Conservation (phyloP, 257 asterid genomes). For the Capsicum rhomboideum region DNA sequence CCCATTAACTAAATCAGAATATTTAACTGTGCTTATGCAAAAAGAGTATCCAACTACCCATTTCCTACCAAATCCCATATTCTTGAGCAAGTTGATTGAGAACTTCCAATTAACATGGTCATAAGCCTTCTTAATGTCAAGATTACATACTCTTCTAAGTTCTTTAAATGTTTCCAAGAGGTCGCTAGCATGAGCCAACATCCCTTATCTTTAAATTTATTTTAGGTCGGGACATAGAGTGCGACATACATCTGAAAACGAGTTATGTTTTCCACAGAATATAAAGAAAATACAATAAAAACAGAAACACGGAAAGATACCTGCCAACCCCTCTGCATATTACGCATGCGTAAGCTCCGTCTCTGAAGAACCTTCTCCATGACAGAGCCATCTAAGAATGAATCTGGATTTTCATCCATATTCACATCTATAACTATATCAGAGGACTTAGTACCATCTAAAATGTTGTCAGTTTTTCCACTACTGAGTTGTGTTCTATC, state of each 20-base stretch:
- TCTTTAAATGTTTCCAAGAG: neutral
- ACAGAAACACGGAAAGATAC: slow-evolving; percentile 20
- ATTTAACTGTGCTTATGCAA: neutral
- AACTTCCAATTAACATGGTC: neutral
- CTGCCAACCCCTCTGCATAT: slow-evolving; percentile 97
- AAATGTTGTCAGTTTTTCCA: slow-evolving; percentile 22
- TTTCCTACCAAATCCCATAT: neutral
- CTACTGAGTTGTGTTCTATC: slow-evolving; percentile 56
- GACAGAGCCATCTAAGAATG: slow-evolving; percentile 74
- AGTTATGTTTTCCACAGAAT: neutral
- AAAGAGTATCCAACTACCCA: neutral
- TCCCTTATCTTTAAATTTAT: neutral
- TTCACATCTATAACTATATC: slow-evolving; percentile 33
- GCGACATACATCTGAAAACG: neutral
- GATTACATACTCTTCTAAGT: neutral
- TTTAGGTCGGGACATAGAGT: neutral
- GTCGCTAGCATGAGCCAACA: neutral
- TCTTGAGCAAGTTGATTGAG: neutral
- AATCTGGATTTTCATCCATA: slow-evolving; percentile 46
- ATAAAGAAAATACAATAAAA: neutral
- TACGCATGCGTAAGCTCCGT: slow-evolving; percentile 93
- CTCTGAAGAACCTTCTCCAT: slow-evolving; percentile 98
- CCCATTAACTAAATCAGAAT: neutral
- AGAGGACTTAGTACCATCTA: slow-evolving; percentile 21
- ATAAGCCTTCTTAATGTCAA: neutral